phyloP scores from a whole-genome alignment of 306 rosid genomes.

The Fragaria iinumae region DNA sequence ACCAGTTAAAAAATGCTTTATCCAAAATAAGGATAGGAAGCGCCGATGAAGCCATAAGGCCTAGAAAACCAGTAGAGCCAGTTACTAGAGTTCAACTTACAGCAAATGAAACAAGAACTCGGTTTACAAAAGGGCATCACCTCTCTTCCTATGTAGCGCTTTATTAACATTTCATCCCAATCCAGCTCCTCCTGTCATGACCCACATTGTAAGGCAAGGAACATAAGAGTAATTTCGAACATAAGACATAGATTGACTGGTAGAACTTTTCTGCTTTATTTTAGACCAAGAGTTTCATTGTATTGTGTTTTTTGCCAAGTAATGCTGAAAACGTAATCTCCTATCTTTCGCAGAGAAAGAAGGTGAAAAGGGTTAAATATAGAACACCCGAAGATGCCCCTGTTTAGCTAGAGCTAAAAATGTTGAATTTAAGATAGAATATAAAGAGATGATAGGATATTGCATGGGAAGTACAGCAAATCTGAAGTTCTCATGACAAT shows the following conservation, averaged over 20 bases:
- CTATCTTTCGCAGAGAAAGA: neutral
- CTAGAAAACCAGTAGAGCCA: constrained; percentile 28
- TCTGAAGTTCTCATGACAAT: neutral
- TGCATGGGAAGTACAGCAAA: neutral
- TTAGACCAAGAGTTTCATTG: neutral
- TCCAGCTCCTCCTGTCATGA: constrained; percentile 76
- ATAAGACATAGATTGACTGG: neutral
- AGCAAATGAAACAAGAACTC: constrained; percentile 2
- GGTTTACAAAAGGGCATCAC: constrained; percentile 20
- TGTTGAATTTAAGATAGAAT: neutral
- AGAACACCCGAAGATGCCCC: neutral
- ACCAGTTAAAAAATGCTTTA: constrained; percentile 37
- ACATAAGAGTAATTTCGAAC: neutral
- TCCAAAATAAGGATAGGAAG: constrained; percentile 64
- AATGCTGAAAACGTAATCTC: neutral
- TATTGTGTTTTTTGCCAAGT: neutral
- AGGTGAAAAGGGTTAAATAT: neutral
- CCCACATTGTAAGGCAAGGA: constrained; percentile 19
- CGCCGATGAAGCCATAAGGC: constrained; percentile 94
- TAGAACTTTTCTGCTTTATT: neutral
- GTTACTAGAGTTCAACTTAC: neutral
- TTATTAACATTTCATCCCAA: constrained; percentile 74
- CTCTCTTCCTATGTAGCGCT: constrained; percentile 86
- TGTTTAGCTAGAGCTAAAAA: neutral
- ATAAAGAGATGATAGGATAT: neutral